phyloP scores from a whole-genome alignment of 2,329 filamentous ascomycete genomes.

The Gliomastix tumulicola region DNA sequence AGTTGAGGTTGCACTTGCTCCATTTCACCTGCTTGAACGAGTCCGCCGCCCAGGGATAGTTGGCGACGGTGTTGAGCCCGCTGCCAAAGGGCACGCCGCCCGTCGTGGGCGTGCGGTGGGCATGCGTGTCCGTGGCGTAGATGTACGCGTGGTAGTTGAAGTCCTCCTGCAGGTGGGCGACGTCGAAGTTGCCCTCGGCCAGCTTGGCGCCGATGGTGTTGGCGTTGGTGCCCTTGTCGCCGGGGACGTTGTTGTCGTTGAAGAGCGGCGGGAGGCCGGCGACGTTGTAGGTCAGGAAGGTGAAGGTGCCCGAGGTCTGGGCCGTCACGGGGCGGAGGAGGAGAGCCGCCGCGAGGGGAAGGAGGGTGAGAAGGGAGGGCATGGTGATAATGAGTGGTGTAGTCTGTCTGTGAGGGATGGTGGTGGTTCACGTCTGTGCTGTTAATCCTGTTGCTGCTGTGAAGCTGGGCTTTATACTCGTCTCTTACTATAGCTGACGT shows the following conservation, averaged over 20 bases:
- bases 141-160: constrained; percentile 62
- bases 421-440: no score
- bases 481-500: no score
- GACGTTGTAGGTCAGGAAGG: constrained; percentile 50
- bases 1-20: constrained; percentile 48
- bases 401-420: no score
- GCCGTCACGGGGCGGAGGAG: not conserved
- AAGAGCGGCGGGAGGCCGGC: constrained; percentile 51
- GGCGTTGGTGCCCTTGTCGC: constrained; percentile 54
- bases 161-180: constrained; percentile 63
- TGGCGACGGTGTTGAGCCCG: constrained; percentile 58
- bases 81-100: constrained; percentile 58
- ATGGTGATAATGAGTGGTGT: no score
- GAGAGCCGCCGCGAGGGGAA: not conserved
- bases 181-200: constrained; percentile 47
- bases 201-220: constrained; percentile 49
- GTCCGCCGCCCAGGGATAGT: constrained; percentile 47
- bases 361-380: not conserved
- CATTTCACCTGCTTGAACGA: constrained; percentile 49
- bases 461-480: no score
- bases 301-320: constrained; percentile 30
- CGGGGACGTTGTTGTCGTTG: constrained; percentile 53
- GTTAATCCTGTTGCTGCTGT: no score
- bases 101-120: constrained; percentile 55
- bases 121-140: constrained; percentile 52